phyloP scores from a whole-genome alignment of 108 stramenopile genomes.

The Skeletonema potamos region DNA sequence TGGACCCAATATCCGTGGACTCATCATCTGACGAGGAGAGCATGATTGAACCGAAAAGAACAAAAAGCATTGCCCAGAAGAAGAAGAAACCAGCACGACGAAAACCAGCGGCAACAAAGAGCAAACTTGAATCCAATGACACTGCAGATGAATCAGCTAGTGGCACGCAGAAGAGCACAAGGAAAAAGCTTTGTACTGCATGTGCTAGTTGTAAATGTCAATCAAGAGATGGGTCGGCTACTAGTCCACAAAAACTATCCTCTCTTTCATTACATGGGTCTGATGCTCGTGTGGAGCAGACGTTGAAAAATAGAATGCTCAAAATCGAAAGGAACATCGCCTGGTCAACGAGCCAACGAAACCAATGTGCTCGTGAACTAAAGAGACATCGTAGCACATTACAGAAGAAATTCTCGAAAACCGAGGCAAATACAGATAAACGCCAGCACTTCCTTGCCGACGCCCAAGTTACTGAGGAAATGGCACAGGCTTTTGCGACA shows the following conservation, averaged over 20 bases:
- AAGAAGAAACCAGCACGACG: not conserved
- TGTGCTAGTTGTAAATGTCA: conserved; percentile 34
- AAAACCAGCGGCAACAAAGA: not conserved
- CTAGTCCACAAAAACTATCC: conserved; percentile 6
- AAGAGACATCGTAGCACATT: conserved; percentile 28
- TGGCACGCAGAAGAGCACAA: not conserved
- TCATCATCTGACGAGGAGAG: not conserved
- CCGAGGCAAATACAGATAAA: not conserved
- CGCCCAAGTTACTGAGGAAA: conserved; percentile 15
- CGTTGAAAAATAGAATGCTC: conserved; percentile 30
- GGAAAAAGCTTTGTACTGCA: conserved; percentile 14
- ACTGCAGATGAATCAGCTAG: not conserved
- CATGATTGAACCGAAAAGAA: not conserved
- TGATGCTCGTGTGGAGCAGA: conserved; percentile 34
- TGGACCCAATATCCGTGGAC: not conserved
- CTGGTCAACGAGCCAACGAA: conserved; percentile 23
- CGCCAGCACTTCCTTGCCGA: conserved; percentile 36
- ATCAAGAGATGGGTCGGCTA: conserved; percentile 14
- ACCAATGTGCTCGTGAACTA: conserved; percentile 26
- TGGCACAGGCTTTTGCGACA: not conserved
- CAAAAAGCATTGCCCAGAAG: not conserved
- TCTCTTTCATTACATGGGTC: conserved; percentile 23
- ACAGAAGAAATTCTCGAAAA: conserved; percentile 25
- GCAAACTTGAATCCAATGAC: not conserved
- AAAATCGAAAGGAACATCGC: conserved; percentile 34